Conservation (phyloP, 2,329 filamentous ascomycete genomes). For the Penicillium sp. region DNA sequence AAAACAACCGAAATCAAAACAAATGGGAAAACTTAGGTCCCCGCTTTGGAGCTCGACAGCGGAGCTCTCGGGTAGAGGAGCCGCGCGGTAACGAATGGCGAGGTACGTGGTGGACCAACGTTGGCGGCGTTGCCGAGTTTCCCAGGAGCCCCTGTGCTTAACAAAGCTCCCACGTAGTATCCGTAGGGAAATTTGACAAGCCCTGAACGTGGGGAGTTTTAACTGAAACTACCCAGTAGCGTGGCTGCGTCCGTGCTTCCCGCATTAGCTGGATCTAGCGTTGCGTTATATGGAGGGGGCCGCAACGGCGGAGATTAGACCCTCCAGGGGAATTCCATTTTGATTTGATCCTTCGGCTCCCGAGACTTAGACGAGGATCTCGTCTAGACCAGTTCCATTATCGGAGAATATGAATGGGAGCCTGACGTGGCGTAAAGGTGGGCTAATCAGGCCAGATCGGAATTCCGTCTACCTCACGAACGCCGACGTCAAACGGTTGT, state of each 20-base stretch:
- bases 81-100: slow-evolving; percentile 20
- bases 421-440: neutral
- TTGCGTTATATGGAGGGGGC: slow-evolving; percentile 7
- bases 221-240: slow-evolving; percentile 31
- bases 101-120: slow-evolving; percentile 7
- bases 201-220: slow-evolving; percentile 6
- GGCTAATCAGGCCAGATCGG: neutral
- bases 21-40: slow-evolving; percentile 3
- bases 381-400: neutral
- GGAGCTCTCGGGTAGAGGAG: slow-evolving; percentile 19
- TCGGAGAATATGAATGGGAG: neutral
- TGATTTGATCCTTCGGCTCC: neutral
- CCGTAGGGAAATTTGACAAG: neutral
- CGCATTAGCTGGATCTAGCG: slow-evolving; percentile 24
- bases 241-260: slow-evolving; percentile 31
- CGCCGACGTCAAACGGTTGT: neutral
- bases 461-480: neutral
- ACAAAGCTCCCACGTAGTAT: too few species aligned
- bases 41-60: slow-evolving; percentile 15
- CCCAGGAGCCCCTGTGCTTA: neutral
- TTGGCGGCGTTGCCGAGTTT: neutral
- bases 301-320: slow-evolving; percentile 17
- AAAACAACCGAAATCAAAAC: neutral
- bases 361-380: neutral
- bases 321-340: neutral